Evolutionary conservation across 177 flowering plant species (phyloP).

Genomic region (Vitis hybrid): DNA sequence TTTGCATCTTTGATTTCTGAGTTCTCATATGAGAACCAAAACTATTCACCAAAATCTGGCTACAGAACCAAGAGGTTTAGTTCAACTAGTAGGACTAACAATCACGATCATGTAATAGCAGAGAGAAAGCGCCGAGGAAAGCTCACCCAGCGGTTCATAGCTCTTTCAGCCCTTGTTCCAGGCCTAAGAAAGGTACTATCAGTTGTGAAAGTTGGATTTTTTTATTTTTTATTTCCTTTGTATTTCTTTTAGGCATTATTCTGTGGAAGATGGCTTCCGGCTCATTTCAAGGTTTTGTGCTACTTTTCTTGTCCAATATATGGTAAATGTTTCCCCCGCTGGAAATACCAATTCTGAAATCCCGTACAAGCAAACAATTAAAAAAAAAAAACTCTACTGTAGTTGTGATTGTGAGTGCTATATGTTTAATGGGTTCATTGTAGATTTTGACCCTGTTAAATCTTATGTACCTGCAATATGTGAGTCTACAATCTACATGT

Average conservation of each 20-base stretch:
- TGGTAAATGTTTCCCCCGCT: no score
- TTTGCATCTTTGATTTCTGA: neutral
- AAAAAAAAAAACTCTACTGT: no score
- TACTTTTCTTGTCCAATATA: no score
- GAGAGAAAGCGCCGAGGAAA: constrained; percentile 11
- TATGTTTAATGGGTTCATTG: no score
- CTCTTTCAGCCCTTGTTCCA: constrained; percentile 23
- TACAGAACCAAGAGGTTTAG: neutral
- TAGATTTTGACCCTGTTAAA: no score
- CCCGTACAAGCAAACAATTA: no score
- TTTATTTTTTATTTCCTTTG: neutral
- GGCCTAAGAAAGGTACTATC: constrained; percentile 24
- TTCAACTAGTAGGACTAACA: constrained; percentile 1
- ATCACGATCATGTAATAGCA: constrained; percentile 8
- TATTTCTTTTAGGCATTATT: neutral
- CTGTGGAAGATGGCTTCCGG: no score
- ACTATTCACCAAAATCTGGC: neutral
- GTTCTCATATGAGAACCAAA: neutral
- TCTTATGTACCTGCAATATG: no score
- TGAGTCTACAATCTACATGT: no score
- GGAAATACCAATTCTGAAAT: no score
- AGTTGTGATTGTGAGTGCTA: no score
- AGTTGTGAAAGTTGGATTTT: neutral
- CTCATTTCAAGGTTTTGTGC: no score
- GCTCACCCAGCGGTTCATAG: constrained; percentile 21